These are phyloP conservation scores for Carex parvula DNA, from an alignment of 176 grass and related monocot genomes.

Conservation along the genomic window DNA sequence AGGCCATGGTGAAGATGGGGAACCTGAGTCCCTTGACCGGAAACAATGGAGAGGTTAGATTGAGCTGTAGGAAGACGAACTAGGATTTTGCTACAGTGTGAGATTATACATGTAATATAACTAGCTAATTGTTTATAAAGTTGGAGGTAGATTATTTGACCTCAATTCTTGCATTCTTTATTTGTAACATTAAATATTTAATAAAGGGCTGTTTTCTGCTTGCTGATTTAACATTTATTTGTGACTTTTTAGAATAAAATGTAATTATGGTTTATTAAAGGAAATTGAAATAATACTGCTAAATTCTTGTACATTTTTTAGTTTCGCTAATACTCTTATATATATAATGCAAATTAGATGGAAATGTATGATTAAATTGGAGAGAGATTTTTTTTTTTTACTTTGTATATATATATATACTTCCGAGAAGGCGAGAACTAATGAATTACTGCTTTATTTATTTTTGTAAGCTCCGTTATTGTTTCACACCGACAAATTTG, in stretches of 20 bases:
- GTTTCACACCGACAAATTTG: too few species aligned
- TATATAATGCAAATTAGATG: not conserved
- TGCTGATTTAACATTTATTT: not conserved
- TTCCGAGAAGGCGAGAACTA: not conserved
- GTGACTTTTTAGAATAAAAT: not conserved
- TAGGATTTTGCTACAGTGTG: not conserved
- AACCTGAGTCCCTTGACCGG: constrained; percentile 40
- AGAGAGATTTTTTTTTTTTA: not conserved
- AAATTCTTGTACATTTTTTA: not conserved
- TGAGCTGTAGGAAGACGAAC: constrained; percentile 55
- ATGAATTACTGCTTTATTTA: not conserved
- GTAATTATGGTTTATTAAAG: not conserved
- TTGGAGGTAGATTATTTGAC: not conserved
- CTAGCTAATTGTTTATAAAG: not conserved
- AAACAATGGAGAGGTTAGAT: constrained; percentile 44
- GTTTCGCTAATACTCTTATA: not conserved
- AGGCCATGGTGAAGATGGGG: constrained; percentile 62
- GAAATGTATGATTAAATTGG: not conserved
- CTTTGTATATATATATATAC: not conserved
- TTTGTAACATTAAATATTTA: not conserved
- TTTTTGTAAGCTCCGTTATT: too few species aligned
- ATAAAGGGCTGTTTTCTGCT: not conserved
- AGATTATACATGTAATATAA: not conserved
- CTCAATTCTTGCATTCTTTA: not conserved
- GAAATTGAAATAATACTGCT: not conserved